These are phyloP conservation scores for Priceomyces carsonii DNA, from an alignment of 805 yeast genomes.

Conservation along the genomic window DNA sequence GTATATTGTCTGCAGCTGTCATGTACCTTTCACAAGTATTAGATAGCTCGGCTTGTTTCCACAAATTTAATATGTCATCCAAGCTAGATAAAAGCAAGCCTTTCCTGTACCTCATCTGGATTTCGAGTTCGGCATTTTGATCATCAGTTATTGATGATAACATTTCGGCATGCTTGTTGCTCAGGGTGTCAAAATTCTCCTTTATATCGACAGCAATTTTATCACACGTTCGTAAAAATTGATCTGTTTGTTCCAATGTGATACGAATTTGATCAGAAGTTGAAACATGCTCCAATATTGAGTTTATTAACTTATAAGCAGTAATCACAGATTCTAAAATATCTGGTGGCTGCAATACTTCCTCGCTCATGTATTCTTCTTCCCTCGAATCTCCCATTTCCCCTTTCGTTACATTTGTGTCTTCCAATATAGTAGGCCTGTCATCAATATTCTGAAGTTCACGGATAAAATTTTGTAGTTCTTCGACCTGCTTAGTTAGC, in stretches of 20 bases:
- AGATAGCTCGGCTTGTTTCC: conserved; percentile 33
- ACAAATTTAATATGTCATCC: conserved; percentile 25
- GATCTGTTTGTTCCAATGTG: conserved; percentile 14
- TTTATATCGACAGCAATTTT: conserved; percentile 19
- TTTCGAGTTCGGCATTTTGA: conserved; percentile 30
- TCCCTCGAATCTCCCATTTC: conserved; percentile 3
- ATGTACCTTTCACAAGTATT: conserved; percentile 37
- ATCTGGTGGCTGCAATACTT: conserved; percentile 36
- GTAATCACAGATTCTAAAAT: conserved; percentile 33
- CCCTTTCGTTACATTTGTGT: background rate
- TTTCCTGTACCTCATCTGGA: conserved; percentile 26
- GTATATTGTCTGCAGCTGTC: conserved; percentile 45
- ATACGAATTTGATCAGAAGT: conserved; percentile 7
- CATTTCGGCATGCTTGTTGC: conserved; percentile 17
- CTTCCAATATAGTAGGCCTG: background rate
- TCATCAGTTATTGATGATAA: conserved; percentile 26
- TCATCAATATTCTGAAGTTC: conserved; percentile 18
- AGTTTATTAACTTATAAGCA: conserved; percentile 27
- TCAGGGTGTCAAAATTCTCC: conserved; percentile 15
- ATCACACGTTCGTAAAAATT: conserved; percentile 21
- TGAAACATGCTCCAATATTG: conserved; percentile 29
- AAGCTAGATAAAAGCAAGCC: conserved; percentile 28
- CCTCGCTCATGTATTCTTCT: conserved; percentile 21
- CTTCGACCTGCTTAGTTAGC: conserved; percentile 24
- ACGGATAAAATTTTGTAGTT: conserved; percentile 25